A percentile compares a stretch with the other conserved stretches of the same genome.
These are phyloP conservation scores for Colletotrichum echinochloae DNA, from an alignment of 2,329 filamentous ascomycete genomes.

Conservation along the genomic window DNA sequence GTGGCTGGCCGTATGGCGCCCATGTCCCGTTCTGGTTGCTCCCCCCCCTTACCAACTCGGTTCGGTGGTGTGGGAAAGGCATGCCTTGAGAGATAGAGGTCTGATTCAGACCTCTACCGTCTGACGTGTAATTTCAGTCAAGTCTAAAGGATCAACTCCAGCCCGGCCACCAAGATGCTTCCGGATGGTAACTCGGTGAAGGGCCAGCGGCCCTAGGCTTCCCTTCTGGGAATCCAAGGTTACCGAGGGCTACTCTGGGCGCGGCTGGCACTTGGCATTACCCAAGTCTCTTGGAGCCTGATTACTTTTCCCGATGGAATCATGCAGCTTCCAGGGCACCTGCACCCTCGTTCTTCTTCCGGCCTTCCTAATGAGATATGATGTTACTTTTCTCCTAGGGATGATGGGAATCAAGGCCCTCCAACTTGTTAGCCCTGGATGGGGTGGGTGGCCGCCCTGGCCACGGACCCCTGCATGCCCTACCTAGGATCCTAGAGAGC, in stretches of 20 bases:
- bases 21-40: constrained; percentile 12
- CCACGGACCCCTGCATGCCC: neutral
- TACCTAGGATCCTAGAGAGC: no score
- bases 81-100: constrained; percentile 17
- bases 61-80: neutral
- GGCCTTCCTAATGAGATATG: neutral
- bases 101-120: no score
- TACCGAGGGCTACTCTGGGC: neutral
- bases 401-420: neutral
- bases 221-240: constrained; percentile 4
- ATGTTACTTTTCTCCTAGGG: neutral
- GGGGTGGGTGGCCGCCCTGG: neutral
- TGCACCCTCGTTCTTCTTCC: neutral
- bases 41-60: constrained; percentile 1
- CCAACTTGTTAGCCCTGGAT: neutral
- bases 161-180: neutral
- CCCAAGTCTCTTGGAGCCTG: neutral
- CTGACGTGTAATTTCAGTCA: no score
- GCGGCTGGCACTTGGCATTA: neutral
- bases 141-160: no score
- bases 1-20: constrained; percentile 11
- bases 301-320: neutral
- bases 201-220: neutral
- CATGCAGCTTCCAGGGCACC: neutral
- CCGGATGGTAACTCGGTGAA: neutral